Conservation (phyloP, 2,329 filamentous ascomycete genomes). For the Lecanoromycetidae sp. region DNA sequence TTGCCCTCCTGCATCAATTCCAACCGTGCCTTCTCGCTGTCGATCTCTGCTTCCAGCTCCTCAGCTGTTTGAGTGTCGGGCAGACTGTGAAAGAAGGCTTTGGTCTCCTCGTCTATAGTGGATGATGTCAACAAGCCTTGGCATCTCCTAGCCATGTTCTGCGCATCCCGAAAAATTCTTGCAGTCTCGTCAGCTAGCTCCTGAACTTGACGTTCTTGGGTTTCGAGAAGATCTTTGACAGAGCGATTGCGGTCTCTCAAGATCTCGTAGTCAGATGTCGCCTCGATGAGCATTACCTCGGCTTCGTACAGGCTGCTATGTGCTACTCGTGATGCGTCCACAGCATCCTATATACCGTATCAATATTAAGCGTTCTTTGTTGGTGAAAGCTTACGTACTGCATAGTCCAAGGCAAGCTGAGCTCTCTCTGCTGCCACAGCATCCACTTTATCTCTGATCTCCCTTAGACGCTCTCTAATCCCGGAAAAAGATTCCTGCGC, state of each 20-base stretch:
- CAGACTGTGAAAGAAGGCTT: constrained; percentile 33
- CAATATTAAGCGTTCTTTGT: neutral
- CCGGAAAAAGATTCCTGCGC: constrained; percentile 30
- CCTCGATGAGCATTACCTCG: constrained; percentile 63
- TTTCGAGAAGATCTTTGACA: constrained; percentile 39
- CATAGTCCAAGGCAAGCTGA: constrained; percentile 43
- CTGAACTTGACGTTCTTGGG: constrained; percentile 27
- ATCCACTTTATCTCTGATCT: constrained; percentile 45
- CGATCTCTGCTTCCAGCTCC: constrained; percentile 60
- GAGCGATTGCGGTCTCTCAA: constrained; percentile 54
- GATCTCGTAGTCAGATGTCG: constrained; percentile 61
- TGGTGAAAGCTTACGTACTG: constrained; percentile 27
- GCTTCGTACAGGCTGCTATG: constrained; percentile 56
- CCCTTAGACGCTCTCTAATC: constrained; percentile 37
- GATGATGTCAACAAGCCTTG: constrained; percentile 6
- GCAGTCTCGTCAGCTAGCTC: constrained; percentile 17
- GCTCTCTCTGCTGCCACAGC: constrained; percentile 45
- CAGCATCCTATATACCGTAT: constrained; percentile 35
- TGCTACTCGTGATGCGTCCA: constrained; percentile 50
- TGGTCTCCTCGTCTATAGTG: constrained; percentile 19
- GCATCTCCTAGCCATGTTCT: constrained; percentile 18
- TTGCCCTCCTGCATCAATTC: constrained; percentile 71
- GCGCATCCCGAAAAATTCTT: constrained; percentile 16
- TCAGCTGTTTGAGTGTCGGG: constrained; percentile 43
- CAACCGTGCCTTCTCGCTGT: constrained; percentile 60